A percentile compares a stretch with the other conserved stretches of the same genome.
phyloP scores from a whole-genome alignment of 75 land plant species.

The Pinus taeda region DNA sequence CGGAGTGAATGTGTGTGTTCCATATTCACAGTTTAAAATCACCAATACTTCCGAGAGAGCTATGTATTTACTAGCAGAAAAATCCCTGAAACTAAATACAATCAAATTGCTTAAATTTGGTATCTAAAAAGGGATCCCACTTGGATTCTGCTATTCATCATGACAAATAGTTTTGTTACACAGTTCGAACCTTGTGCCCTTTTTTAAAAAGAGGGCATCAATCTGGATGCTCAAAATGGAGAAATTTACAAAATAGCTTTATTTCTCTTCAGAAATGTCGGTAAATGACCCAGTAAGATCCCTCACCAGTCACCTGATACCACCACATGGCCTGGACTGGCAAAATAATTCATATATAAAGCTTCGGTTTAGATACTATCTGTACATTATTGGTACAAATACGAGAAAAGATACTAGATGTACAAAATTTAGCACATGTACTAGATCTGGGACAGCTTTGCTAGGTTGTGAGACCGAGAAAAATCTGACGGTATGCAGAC shows the following conservation, averaged over 20 bases:
- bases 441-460: neutral
- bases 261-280: neutral
- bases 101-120: too few relatives aligned
- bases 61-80: too few relatives aligned
- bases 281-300: neutral
- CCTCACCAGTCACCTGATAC: slow-evolving; percentile 15
- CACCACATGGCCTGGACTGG: slow-evolving; percentile 14
- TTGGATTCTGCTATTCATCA: slow-evolving; percentile 1
- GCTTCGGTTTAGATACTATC: neutral
- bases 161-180: neutral
- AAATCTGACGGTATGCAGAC: slow-evolving; percentile 53
- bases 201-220: neutral
- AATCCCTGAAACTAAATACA: too few relatives aligned
- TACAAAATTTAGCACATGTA: neutral
- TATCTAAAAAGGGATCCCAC: neutral
- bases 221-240: neutral
- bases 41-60: too few relatives aligned
- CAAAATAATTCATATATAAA: neutral
- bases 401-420: neutral
- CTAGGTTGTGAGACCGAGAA: slow-evolving; percentile 13
- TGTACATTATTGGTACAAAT: neutral
- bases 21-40: too few relatives aligned
- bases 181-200: neutral
- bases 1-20: too few relatives aligned
- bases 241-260: neutral